Percentiles rank a stretch among this genome's conserved stretches.
phyloP scores from a whole-genome alignment of 208 protist genomes.

The Borovskyia barvae region DNA sequence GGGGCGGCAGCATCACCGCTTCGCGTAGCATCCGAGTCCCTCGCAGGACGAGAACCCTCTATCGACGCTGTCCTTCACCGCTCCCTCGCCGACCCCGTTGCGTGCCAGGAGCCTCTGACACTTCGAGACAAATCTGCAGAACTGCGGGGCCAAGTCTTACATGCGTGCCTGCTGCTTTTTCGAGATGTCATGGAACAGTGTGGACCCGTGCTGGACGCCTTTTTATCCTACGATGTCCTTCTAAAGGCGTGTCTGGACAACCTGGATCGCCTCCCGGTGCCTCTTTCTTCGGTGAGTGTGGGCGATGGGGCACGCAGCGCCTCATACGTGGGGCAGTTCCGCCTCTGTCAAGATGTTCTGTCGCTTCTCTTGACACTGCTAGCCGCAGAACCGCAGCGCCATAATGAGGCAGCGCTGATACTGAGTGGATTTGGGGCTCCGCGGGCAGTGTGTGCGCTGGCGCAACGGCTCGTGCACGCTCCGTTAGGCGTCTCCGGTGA shows the following conservation, averaged over 20 bases:
- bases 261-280: neutral
- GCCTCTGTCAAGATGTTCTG: slow-evolving; percentile 2
- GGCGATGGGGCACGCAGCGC: neutral
- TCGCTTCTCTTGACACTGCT: slow-evolving; percentile 19
- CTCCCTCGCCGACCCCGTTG: neutral
- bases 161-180: slow-evolving; percentile 10
- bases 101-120: no score
- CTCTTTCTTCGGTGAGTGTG: no score
- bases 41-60: neutral
- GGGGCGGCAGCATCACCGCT: no score
- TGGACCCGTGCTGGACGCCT: slow-evolving; percentile 10
- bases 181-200: slow-evolving; percentile 12
- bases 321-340: neutral
- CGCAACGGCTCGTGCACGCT: slow-evolving; percentile 11
- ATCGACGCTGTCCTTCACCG: neutral
- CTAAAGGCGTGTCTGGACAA: slow-evolving; percentile 6
- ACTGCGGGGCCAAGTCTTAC: slow-evolving; percentile 4
- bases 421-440: slow-evolving; percentile 40
- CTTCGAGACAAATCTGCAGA: no score
- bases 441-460: slow-evolving; percentile 21
- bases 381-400: neutral
- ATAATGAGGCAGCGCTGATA: slow-evolving; percentile 31
- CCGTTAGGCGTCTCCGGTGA: slow-evolving; percentile 1
- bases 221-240: slow-evolving; percentile 15
- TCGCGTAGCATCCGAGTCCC: no score